These are phyloP conservation scores for Plantago coronopus DNA, from an alignment of 305 asterid species.

Conservation along the genomic window DNA sequence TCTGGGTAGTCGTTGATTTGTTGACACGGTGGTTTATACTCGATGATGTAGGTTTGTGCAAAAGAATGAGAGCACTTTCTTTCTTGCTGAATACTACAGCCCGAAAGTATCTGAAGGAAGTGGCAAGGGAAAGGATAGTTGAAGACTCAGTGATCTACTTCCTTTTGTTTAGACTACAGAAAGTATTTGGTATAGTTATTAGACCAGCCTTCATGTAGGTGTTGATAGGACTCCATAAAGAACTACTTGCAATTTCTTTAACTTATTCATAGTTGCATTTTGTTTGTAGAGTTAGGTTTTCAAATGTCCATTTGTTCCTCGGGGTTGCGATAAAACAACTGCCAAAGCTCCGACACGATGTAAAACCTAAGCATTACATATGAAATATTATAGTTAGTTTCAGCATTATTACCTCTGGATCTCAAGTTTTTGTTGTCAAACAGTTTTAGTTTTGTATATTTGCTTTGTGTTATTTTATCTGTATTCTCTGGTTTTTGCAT, in stretches of 20 bases:
- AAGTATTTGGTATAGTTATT: constrained; percentile 16
- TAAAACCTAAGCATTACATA: neutral
- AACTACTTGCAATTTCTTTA: neutral
- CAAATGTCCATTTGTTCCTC: neutral
- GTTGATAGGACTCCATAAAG: neutral
- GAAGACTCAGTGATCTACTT: constrained; percentile 9
- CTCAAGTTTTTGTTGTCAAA: too few species aligned
- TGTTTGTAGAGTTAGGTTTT: neutral
- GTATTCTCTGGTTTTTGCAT: too few species aligned
- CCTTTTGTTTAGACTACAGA: neutral
- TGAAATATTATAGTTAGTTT: too few species aligned
- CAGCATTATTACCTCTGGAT: too few species aligned
- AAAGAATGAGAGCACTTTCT: constrained; percentile 46
- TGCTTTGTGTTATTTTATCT: too few species aligned
- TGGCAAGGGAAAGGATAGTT: constrained; percentile 36
- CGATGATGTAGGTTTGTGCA: constrained; percentile 46
- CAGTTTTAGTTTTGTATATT: too few species aligned
- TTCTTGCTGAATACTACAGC: constrained; percentile 40
- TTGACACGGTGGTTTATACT: constrained; percentile 5
- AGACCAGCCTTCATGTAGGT: neutral
- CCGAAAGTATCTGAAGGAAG: constrained; percentile 33
- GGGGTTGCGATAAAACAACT: neutral
- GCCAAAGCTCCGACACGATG: neutral
- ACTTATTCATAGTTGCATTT: neutral
- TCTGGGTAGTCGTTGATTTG: too few species aligned